phyloP scores from a whole-genome alignment of 768 basidiomycete genomes.

The Auriculariales sp. region DNA sequence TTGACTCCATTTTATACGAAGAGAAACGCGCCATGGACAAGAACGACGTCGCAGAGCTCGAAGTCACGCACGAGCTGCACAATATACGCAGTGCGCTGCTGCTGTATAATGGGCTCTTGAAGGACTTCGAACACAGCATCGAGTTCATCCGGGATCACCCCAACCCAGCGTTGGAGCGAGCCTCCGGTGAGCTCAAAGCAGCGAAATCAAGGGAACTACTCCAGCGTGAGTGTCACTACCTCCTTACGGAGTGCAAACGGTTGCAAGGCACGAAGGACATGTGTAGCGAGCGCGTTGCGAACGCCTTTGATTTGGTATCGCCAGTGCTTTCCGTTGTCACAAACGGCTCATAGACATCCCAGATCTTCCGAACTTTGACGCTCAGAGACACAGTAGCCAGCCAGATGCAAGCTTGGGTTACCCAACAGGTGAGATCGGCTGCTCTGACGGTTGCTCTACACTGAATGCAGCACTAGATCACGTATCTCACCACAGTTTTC shows the following conservation, averaged over 20 bases:
- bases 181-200: too few relatives aligned
- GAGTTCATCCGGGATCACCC: neutral
- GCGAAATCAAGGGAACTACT: neutral
- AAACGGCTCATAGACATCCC: neutral
- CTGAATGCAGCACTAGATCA: too few relatives aligned
- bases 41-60: neutral
- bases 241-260: constrained; percentile 1
- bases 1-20: constrained; percentile 2
- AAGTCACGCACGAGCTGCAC: neutral
- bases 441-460: too few relatives aligned
- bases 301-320: constrained; percentile 4
- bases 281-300: constrained; percentile 3
- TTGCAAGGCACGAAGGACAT: constrained; percentile 3
- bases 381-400: neutral
- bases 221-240: constrained; percentile 4
- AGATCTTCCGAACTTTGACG: constrained; percentile 1
- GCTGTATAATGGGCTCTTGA: neutral
- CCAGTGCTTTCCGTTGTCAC: neutral
- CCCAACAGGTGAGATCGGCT: too few relatives aligned
- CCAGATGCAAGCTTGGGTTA: neutral
- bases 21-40: neutral
- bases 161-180: neutral
- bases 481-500: neutral
- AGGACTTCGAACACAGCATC: neutral
- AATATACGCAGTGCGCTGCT: neutral